These are phyloP conservation scores for Solanum sejunctum DNA, from an alignment of 257 asterid genomes.

Conservation along the genomic window DNA sequence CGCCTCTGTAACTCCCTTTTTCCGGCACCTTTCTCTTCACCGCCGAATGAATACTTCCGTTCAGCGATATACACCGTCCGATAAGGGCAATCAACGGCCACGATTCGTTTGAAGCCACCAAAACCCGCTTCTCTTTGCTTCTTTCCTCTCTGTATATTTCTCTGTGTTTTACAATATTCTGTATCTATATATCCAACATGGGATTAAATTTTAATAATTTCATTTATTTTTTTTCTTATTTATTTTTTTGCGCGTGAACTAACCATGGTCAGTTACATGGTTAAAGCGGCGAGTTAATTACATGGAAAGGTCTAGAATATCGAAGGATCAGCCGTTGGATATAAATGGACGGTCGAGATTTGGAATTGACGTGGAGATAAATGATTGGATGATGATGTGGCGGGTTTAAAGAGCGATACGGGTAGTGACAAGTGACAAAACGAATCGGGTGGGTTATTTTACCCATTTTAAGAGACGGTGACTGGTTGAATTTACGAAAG, in stretches of 20 bases:
- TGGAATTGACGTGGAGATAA: slow-evolving; percentile 25
- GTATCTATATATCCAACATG: neutral
- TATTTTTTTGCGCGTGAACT: neutral
- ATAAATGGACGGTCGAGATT: neutral
- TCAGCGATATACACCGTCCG: neutral
- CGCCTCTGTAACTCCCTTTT: neutral
- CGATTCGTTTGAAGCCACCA: slow-evolving; percentile 11
- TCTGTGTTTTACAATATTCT: neutral
- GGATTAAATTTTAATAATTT: neutral
- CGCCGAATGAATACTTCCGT: slow-evolving; percentile 8
- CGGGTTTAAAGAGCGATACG: neutral
- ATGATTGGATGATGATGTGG: slow-evolving; percentile 42
- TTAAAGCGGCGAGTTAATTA: neutral
- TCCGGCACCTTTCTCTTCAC: slow-evolving; percentile 6
- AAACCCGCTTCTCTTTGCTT: slow-evolving; percentile 3
- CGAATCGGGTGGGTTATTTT: slow-evolving; percentile 15
- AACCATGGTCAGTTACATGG: neutral
- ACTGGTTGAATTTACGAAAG: neutral
- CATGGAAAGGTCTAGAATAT: slow-evolving; percentile 42
- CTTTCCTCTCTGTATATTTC: neutral
- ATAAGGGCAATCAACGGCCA: slow-evolving; percentile 12
- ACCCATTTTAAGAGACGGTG: slow-evolving; percentile 5
- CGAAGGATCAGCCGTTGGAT: slow-evolving; percentile 30
- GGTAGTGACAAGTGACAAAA: neutral
- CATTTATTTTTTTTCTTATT: neutral